A percentile compares a stretch with the other conserved stretches of the same genome.
phyloP scores from a whole-genome alignment of 2,329 filamentous ascomycete species.

The Sphaerulina populicola region DNA sequence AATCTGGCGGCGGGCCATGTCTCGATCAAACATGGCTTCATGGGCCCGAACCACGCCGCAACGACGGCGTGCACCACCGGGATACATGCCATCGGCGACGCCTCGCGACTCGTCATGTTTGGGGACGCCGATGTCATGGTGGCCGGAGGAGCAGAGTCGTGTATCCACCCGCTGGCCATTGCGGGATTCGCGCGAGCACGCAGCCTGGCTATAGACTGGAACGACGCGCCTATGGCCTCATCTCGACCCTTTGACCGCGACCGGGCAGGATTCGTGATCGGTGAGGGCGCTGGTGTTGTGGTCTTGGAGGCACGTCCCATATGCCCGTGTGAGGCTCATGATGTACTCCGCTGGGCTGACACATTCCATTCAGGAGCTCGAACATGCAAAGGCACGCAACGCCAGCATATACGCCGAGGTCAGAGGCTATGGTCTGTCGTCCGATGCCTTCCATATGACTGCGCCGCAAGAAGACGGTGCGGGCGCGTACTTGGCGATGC shows the following conservation, averaged over 20 bases:
- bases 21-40: constrained; percentile 83
- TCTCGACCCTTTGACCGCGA: constrained; percentile 80
- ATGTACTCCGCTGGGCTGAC: constrained; percentile 6
- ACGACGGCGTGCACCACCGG: constrained; percentile 96
- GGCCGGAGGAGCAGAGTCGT: constrained; percentile 89
- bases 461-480: constrained; percentile 74
- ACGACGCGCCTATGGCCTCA: constrained; percentile 59
- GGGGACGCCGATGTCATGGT: constrained; percentile 94
- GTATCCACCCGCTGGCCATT: constrained; percentile 87
- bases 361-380: constrained; percentile 52
- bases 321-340: background rate
- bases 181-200: constrained; percentile 84
- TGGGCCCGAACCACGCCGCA: constrained; percentile 81
- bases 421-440: constrained; percentile 79
- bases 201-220: constrained; percentile 75
- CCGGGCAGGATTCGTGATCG: constrained; percentile 80
- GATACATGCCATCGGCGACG: constrained; percentile 88
- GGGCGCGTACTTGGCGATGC: constrained; percentile 80
- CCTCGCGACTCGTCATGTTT: constrained; percentile 80
- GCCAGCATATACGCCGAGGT: constrained; percentile 84
- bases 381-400: constrained; percentile 71
- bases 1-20: constrained; percentile 93
- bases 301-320: constrained; percentile 58
- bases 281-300: constrained; percentile 81
- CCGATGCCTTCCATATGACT: constrained; percentile 89